Evolutionary conservation across 495 filamentous ascomycete species (phyloP).

Genomic region (Xylaria palmicola): DNA sequence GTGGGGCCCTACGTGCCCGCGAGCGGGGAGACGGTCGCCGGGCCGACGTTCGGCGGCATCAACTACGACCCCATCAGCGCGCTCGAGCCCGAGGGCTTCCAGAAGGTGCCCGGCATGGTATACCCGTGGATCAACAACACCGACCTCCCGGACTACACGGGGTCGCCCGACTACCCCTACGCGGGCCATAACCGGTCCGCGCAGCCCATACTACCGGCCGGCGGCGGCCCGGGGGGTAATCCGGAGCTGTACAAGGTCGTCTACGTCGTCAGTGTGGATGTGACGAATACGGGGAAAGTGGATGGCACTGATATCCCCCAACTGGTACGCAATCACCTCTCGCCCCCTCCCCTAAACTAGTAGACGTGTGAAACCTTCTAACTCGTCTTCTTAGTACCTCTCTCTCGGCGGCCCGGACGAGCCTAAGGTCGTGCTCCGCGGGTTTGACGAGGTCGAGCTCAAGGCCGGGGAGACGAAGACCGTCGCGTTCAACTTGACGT

Average conservation of each 20-base stretch:
- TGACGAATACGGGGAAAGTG: slow-evolving; percentile 54
- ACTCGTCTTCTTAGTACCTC: slow-evolving; percentile 60
- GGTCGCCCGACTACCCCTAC: slow-evolving; percentile 53
- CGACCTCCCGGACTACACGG: slow-evolving; percentile 26
- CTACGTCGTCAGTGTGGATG: slow-evolving; percentile 42
- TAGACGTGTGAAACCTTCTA: not conserved
- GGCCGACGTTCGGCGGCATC: slow-evolving; percentile 33
- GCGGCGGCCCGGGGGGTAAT: slow-evolving; percentile 81
- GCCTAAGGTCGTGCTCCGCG: slow-evolving; percentile 70
- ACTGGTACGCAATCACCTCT: slow-evolving; percentile 45
- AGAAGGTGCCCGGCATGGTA: slow-evolving; percentile 39
- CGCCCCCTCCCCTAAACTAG: not conserved
- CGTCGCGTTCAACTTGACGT: slow-evolving; percentile 68
- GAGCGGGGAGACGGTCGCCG: slow-evolving; percentile 26
- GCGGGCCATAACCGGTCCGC: slow-evolving; percentile 62
- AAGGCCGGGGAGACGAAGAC: slow-evolving; percentile 54
- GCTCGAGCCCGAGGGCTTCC: slow-evolving; percentile 35
- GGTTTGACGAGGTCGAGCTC: slow-evolving; percentile 74
- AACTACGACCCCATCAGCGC: slow-evolving; percentile 30
- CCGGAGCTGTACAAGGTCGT: slow-evolving; percentile 50
- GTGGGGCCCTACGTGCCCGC: slow-evolving; percentile 20
- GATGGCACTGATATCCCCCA: slow-evolving; percentile 59
- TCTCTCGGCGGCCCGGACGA: slow-evolving; percentile 63
- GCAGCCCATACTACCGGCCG: slow-evolving; percentile 63
- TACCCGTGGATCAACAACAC: slow-evolving; percentile 38